Percentiles rank a stretch among this genome's conserved stretches.
Conservation (phyloP, 768 basidiomycete species). For the Termitomyces bulborhizus region DNA sequence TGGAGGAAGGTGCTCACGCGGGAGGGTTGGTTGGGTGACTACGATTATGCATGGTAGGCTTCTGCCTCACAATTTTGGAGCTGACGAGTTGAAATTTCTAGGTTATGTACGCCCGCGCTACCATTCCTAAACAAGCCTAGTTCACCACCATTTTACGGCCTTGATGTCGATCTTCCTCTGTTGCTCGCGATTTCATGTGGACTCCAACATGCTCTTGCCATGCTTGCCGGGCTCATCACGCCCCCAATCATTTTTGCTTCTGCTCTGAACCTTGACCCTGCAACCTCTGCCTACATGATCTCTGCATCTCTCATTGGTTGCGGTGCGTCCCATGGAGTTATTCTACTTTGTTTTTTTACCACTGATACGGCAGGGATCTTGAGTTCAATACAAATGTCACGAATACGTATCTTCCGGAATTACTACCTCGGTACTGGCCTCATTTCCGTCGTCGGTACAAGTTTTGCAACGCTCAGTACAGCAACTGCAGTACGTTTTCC, state of each 20-base stretch:
- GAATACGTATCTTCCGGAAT: conserved; percentile 49
- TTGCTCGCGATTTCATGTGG: conserved; percentile 69
- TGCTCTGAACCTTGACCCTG: conserved; percentile 49
- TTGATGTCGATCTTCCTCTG: conserved; percentile 68
- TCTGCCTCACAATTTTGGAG: background rate
- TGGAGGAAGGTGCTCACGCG: conserved; percentile 32
- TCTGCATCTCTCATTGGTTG: conserved; percentile 78
- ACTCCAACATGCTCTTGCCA: conserved; percentile 71
- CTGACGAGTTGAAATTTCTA: conserved; percentile 2
- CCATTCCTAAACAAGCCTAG: conserved; percentile 44
- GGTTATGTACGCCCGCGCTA: conserved; percentile 63
- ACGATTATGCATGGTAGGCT: conserved; percentile 60
- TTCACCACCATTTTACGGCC: conserved; percentile 67
- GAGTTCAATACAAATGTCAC: conserved; percentile 75
- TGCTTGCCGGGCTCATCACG: conserved; percentile 79
- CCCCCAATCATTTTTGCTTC: conserved; percentile 79
- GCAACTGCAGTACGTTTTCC: conserved; percentile 49
- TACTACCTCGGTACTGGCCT: conserved; percentile 79
- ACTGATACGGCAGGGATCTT: conserved; percentile 49
- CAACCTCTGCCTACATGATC: conserved; percentile 69
- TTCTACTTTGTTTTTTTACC: background rate
- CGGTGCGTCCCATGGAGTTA: conserved; percentile 35
- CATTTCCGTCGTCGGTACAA: conserved; percentile 76
- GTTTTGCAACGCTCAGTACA: conserved; percentile 73
- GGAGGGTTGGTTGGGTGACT: conserved; percentile 81